Percentiles rank a stretch among this genome's conserved stretches.
Conservation (phyloP, 1,284 basidiomycete genomes). For the Amylostereum areolatum region DNA sequence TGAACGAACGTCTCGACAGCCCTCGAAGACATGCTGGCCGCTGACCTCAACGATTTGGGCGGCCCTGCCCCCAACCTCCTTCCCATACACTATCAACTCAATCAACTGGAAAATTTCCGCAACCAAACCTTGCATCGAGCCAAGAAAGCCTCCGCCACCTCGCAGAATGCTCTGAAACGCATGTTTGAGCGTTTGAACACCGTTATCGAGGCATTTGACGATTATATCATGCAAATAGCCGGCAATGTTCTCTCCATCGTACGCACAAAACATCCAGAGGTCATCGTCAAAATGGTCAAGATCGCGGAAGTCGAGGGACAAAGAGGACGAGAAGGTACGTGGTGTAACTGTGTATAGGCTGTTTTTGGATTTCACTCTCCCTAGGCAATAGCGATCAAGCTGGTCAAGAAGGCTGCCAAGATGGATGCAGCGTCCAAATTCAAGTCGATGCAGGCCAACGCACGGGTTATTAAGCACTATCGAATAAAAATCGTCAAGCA, state of each 20-base stretch:
- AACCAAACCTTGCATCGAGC: conserved; percentile 92
- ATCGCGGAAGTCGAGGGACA: conserved; percentile 91
- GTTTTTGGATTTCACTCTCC: not conserved
- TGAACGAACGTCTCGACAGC: conserved; percentile 81
- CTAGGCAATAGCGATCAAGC: conserved; percentile 85
- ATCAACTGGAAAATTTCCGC: conserved; percentile 87
- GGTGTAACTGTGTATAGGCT: not conserved
- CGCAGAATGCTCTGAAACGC: conserved; percentile 62
- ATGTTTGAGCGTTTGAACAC: conserved; percentile 89
- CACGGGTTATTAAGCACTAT: conserved; percentile 94
- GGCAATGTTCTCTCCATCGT: conserved; percentile 77
- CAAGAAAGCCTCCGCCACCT: conserved; percentile 73
- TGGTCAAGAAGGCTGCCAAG: conserved; percentile 90
- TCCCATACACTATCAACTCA: conserved; percentile 85
- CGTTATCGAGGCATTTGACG: conserved; percentile 81
- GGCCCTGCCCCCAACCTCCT: conserved; percentile 87
- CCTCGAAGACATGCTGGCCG: conserved; percentile 74
- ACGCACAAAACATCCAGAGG: conserved; percentile 73
- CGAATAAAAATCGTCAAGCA: conserved; percentile 84
- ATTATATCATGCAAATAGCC: conserved; percentile 78
- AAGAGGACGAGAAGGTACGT: conserved; percentile 88
- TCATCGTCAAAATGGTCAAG: conserved; percentile 89
- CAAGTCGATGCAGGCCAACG: conserved; percentile 88
- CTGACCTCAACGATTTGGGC: conserved; percentile 68
- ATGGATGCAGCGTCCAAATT: conserved; percentile 87